A percentile compares a stretch with the other conserved stretches of the same genome.
Conservation (phyloP, 75 land plant genomes). For the Selaginella tamariscina region DNA sequence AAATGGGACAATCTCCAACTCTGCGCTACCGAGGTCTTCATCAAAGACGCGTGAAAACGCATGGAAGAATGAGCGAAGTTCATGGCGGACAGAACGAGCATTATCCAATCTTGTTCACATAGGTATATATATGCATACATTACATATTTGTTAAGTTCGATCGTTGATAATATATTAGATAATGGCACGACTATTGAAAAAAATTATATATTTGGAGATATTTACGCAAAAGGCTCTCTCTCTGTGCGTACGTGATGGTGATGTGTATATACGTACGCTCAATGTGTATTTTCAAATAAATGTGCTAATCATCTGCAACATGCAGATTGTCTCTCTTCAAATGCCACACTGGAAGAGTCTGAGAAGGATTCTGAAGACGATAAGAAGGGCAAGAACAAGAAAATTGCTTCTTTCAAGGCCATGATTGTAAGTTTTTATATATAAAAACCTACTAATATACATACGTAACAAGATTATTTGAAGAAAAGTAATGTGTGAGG, state of each 20-base stretch:
- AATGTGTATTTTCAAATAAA: not conserved
- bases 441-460: too few species aligned
- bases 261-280: too few species aligned
- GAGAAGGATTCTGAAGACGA: not conserved
- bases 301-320: not conserved
- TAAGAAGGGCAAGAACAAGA: not conserved
- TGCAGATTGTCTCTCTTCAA: not conserved
- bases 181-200: too few species aligned
- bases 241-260: too few species aligned
- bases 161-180: too few species aligned
- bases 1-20: too few species aligned
- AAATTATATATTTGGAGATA: too few species aligned
- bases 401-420: not conserved
- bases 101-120: not conserved
- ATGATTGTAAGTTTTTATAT: too few species aligned
- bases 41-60: not conserved
- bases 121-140: not conserved
- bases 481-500: too few species aligned
- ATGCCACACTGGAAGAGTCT: not conserved
- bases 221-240: too few species aligned
- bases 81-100: not conserved
- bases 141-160: too few species aligned
- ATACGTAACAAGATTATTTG: too few species aligned
- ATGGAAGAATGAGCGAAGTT: not conserved
- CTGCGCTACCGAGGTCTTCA: not conserved